Evolutionary conservation across 2,329 filamentous ascomycete genomes (phyloP).

Genomic region (Ophiostoma sp.): DNA sequence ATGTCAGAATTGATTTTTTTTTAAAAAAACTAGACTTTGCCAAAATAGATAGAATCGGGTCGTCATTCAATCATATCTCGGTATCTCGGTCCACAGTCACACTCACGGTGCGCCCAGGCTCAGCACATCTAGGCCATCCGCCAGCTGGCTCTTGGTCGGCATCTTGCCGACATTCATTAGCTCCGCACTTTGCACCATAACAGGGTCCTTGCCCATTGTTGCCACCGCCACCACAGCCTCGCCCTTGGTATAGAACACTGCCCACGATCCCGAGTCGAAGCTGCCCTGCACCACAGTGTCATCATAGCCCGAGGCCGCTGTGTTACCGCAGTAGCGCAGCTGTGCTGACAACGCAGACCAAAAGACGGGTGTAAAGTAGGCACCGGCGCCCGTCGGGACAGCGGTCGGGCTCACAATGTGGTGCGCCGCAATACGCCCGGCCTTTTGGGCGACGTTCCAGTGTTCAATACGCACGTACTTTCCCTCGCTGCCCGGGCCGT

Average conservation of each 20-base stretch:
- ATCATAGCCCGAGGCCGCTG: constrained; percentile 65
- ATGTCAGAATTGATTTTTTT: not conserved
- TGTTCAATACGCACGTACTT: constrained; percentile 81
- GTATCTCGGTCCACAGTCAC: not conserved
- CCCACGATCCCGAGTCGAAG: constrained; percentile 71
- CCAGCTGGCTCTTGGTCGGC: constrained; percentile 71
- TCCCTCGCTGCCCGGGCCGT: constrained; percentile 77
- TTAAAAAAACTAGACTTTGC: not conserved
- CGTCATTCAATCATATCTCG: not conserved
- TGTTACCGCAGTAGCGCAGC: constrained; percentile 89
- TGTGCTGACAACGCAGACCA: constrained; percentile 92
- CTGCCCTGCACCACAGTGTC: constrained; percentile 76
- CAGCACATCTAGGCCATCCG: constrained; percentile 54
- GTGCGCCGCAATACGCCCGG: constrained; percentile 71
- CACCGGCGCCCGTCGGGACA: constrained; percentile 51
- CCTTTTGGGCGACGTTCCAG: constrained; percentile 96
- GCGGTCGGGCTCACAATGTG: constrained; percentile 64
- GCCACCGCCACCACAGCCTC: constrained; percentile 86
- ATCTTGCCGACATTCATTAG: constrained; percentile 79
- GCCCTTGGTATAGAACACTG: constrained; percentile 81
- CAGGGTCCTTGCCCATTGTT: constrained; percentile 83
- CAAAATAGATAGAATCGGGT: not conserved
- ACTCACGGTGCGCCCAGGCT: constrained; percentile 36
- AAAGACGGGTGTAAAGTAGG: constrained; percentile 83
- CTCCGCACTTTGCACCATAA: constrained; percentile 76